Evolutionary conservation across 1,284 basidiomycete genomes (phyloP).

Genomic region (Sanghuangporus sanghuang): DNA sequence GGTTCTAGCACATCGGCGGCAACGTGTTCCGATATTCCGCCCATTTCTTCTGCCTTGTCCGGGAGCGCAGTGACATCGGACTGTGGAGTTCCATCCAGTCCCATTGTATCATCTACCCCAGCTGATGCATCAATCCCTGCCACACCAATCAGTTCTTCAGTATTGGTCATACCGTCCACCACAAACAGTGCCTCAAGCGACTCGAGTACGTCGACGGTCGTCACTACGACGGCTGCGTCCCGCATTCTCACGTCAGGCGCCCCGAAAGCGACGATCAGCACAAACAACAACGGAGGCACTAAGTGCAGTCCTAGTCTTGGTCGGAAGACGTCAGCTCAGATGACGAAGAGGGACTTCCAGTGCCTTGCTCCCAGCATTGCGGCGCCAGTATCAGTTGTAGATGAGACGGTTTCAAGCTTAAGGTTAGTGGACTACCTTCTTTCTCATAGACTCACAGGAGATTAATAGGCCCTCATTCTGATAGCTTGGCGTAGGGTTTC

Average conservation of each 20-base stretch:
- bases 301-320: neutral
- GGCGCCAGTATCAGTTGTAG: neutral
- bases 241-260: neutral
- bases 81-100: neutral
- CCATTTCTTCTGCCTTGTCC: neutral
- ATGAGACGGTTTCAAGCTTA: neutral
- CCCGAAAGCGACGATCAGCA: neutral
- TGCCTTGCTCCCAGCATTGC: neutral
- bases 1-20: neutral
- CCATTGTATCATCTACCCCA: neutral
- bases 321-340: no score
- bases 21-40: neutral
- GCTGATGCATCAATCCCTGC: neutral
- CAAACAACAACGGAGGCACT: neutral
- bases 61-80: no score
- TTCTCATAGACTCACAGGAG: neutral
- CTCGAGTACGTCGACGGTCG: neutral
- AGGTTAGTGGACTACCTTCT: neutral
- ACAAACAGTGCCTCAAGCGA: neutral
- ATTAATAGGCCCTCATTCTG: no score
- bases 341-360: slow-evolving; percentile 1
- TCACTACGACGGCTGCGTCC: neutral
- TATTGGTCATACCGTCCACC: neutral
- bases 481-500: no score
- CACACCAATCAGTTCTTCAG: neutral